These are phyloP conservation scores for Coniophora puteana DNA, from an alignment of 1,284 basidiomycete species.

Conservation along the genomic window DNA sequence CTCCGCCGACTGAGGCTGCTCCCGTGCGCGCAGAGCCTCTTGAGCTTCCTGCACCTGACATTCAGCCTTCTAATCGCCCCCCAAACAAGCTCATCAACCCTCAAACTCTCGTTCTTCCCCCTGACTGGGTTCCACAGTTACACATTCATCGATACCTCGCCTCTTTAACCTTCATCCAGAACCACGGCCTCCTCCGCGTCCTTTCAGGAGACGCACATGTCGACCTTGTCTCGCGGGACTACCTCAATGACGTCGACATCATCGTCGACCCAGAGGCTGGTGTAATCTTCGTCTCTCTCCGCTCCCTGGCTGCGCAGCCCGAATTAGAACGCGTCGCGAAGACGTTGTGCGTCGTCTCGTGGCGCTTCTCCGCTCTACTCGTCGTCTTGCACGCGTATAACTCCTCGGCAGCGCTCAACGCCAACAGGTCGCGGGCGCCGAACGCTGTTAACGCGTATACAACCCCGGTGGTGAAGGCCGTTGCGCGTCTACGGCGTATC, in stretches of 20 bases:
- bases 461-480: conserved; percentile 59
- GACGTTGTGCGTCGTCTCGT: conserved; percentile 49
- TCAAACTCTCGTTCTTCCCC: conserved; percentile 45
- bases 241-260: conserved; percentile 50
- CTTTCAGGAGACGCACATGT: conserved; percentile 41
- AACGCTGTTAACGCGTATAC: conserved; percentile 43
- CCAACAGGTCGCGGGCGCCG: conserved; percentile 14
- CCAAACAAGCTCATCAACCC: conserved; percentile 45
- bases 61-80: too few species aligned
- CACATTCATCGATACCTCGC: conserved; percentile 62
- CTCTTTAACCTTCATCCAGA: conserved; percentile 65
- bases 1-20: too few species aligned
- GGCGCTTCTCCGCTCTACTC: conserved; percentile 52
- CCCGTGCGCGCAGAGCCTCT: too few species aligned
- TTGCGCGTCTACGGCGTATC: conserved; percentile 60
- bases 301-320: conserved; percentile 47
- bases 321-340: conserved; percentile 27
- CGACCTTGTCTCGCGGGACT: conserved; percentile 58
- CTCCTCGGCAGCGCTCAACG: conserved; percentile 13
- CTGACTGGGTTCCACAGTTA: conserved; percentile 26
- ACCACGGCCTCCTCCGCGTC: conserved; percentile 49
- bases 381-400: conserved; percentile 64
- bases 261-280: conserved; percentile 56
- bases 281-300: conserved; percentile 51
- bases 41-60: too few species aligned